Base-by-base conservation (phyloP, 441 rosid species). In the Arabidopsis hybrid region DNA sequence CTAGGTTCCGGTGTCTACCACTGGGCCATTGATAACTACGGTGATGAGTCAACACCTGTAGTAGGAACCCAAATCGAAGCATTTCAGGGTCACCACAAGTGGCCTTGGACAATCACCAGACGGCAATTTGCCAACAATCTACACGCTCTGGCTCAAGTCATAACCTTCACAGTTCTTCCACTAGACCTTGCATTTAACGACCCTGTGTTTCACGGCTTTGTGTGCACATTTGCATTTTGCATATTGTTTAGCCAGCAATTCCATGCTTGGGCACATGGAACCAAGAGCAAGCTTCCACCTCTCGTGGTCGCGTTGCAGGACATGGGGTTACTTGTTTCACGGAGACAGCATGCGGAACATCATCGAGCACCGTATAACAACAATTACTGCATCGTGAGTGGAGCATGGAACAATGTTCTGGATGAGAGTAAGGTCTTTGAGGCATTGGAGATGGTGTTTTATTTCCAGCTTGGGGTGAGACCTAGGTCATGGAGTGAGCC, bases 241-340 rank as follows among this genome's bases (percentile, higher is more conserved):
- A 86, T 91, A 50, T 87, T 89, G 97, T 87, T 91, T 29, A 90
- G 99, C 91, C 99, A 92, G 79, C 97, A 90, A 68, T 90, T 90
- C 42, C 99, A 92, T 80, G 86, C 95, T 12, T 94, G 97, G 99
- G 96, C 97, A 61, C 97, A 92, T 39, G 81, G 95, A 70, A 92
- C 95, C 8, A 94, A 88, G 85, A 90, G 97, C 88, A 87, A 82
- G 83, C 73, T 94, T 60, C 95, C 97, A 0, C 80, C 85, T 4
- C 18, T 67, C 2, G 95, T 90, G 50, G 90, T 87, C 73, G 81
- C 83, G 0, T 53, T 92, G 84, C 99, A 94, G 73, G 97, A 88
- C 34, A 83, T 71, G 0, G 95, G 95, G 5, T 61, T 90, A 65
- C 87, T 92, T 0, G 91, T 94, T 78, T 90, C 97, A 0, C 75